phyloP scores from a whole-genome alignment of 192 early-diverging fungal genomes.

The Coemansia sp. region DNA sequence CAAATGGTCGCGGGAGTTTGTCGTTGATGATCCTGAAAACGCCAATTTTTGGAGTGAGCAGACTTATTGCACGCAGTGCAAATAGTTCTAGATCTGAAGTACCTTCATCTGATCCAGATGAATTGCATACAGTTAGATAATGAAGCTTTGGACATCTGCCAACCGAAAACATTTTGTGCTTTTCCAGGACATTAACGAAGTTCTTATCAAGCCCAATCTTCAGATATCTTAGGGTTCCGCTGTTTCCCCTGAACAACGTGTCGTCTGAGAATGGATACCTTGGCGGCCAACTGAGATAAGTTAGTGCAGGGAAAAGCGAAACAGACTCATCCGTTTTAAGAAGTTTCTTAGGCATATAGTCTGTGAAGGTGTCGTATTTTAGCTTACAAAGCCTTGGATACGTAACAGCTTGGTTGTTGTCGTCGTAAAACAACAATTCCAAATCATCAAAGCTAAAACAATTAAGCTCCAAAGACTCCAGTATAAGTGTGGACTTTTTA shows the following conservation, averaged over 20 bases:
- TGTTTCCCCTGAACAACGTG: slow-evolving; percentile 8
- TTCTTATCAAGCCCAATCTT: neutral
- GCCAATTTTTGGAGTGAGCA: neutral
- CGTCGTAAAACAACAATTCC: neutral
- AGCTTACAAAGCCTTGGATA: neutral
- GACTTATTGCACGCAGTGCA: neutral
- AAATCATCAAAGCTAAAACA: neutral
- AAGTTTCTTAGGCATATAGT: too few relatives aligned
- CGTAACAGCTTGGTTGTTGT: neutral
- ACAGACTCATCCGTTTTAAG: neutral
- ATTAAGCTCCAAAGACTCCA: neutral
- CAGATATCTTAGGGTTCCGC: neutral
- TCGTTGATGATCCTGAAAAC: neutral
- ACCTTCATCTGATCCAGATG: neutral
- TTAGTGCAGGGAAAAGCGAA: neutral
- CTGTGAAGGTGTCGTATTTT: neutral
- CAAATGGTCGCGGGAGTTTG: neutral
- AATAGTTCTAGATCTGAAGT: neutral
- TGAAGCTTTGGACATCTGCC: slow-evolving; percentile 1
- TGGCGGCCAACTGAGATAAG: neutral
- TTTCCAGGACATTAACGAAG: neutral
- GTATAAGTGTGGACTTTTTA: neutral
- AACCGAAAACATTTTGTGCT: neutral
- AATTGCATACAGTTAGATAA: neutral
- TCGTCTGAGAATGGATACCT: neutral